These are phyloP conservation scores for Nicotiana attenuata DNA, from an alignment of 257 asterid species.

Conservation along the genomic window DNA sequence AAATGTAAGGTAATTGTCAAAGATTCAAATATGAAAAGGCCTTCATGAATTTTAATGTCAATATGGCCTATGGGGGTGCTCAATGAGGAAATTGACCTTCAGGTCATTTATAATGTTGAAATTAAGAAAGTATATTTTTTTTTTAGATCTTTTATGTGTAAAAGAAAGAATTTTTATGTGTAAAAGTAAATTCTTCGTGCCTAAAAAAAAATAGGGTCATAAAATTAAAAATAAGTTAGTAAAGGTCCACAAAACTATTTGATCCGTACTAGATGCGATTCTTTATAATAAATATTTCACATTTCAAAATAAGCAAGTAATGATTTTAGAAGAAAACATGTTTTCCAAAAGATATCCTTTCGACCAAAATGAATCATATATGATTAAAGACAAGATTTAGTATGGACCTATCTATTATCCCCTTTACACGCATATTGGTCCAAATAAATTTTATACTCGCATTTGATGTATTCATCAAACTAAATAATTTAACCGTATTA, in stretches of 20 bases:
- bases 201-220: too few species aligned
- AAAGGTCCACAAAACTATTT: too few species aligned
- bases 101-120: too few species aligned
- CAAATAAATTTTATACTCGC: neutral
- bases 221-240: too few species aligned
- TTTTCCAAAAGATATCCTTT: neutral
- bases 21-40: neutral
- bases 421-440: neutral
- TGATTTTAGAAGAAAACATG: neutral
- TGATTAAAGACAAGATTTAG: neutral
- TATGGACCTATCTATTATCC: neutral
- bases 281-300: neutral
- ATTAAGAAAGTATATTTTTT: too few species aligned
- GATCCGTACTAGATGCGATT: too few species aligned
- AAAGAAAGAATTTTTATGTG: too few species aligned
- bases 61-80: neutral
- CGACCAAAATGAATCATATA: neutral
- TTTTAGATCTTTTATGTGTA: too few species aligned
- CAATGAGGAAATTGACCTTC: too few species aligned
- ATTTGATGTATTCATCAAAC: too few species aligned
- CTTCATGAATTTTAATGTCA: neutral
- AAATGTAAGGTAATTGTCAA: neutral
- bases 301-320: neutral
- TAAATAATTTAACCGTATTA: too few species aligned
- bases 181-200: too few species aligned